A percentile compares a stretch with the other conserved stretches of the same genome.
phyloP scores from a whole-genome alignment of 2,329 filamentous ascomycete genomes.

The Helotiales sp. region DNA sequence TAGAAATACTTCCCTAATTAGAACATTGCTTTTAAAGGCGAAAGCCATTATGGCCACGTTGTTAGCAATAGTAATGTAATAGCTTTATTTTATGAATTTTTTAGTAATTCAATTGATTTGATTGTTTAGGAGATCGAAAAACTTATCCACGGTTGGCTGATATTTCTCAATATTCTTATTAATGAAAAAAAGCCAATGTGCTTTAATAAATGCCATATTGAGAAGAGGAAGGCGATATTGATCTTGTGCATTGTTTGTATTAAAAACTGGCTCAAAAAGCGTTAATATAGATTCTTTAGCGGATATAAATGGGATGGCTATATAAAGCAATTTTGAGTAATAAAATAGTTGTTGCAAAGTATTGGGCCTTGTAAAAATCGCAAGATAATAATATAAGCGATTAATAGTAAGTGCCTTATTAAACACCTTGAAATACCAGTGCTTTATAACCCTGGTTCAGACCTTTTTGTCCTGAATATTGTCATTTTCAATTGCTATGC shows the following conservation, averaged over 20 bases:
- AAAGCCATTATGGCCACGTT: slow-evolving; percentile 41
- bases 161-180: slow-evolving; percentile 54
- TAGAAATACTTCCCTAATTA: not conserved
- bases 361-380: slow-evolving; percentile 75
- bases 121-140: slow-evolving; percentile 58
- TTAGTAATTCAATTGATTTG: slow-evolving; percentile 60
- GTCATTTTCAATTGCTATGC: slow-evolving; percentile 89
- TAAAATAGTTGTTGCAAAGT: slow-evolving; percentile 73
- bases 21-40: slow-evolving; percentile 36
- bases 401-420: slow-evolving; percentile 78
- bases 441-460: slow-evolving; percentile 79
- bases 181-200: slow-evolving; percentile 68
- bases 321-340: slow-evolving; percentile 73
- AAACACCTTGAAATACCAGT: slow-evolving; percentile 73
- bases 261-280: slow-evolving; percentile 65
- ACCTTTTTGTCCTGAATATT: slow-evolving; percentile 73
- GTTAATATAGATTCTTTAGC: slow-evolving; percentile 73
- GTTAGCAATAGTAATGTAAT: slow-evolving; percentile 60
- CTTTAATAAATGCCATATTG: slow-evolving; percentile 66
- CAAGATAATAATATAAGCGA: slow-evolving; percentile 85
- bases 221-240: slow-evolving; percentile 49
- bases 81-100: slow-evolving; percentile 52
- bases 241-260: slow-evolving; percentile 43
- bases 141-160: slow-evolving; percentile 51
- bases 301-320: slow-evolving; percentile 60